Evolutionary conservation across 2,329 filamentous ascomycete species (phyloP), one percentile per base, ranked within the genome.

Genomic region (Clarireedia hainanense): DNA sequence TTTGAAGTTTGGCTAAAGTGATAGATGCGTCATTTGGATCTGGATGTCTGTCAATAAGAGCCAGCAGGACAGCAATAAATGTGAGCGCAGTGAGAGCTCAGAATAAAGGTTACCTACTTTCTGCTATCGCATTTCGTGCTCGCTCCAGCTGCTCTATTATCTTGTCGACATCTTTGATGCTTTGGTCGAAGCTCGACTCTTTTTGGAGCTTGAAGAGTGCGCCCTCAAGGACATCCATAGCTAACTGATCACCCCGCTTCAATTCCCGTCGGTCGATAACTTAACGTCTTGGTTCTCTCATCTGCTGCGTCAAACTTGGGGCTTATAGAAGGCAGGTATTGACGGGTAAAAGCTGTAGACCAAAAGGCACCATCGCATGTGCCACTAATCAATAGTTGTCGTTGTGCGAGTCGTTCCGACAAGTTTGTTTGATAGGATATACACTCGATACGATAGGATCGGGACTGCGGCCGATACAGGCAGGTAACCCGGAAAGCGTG

Each of bases 1-100:
- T 91, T 69, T 96, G 91, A 17, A 96, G 80, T 68, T 87, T 91
- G 30, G 88, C 87, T 64, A 97, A 80, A 26, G 85, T 86, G 58
- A 91, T 76, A 43, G 85, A 82, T 15, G 89, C 84, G 40, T 81
- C 81, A 60, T 84, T 82, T 24, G 87, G 83, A 65, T 91, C 86
- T 80, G 24, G 20, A 43, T 24, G 36, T 47, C 49, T 47, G 49
- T 20, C 39, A 26, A 14, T 42, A 47, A 30, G 6, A 15, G 14
- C 37, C 9, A 40, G 17, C 14, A 40, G 37, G 14, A 17, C 14
- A n/a, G 17, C 37, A 17, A 40, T 40, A n/a, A 30, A 30, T 30
- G 7, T 30, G 27, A 9, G 7, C 27, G 27, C 20, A 20, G 30
- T 30, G 9, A 23, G 30, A 34, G 20, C 14, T 23, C 9, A 7